A percentile compares a stretch with the other conserved stretches of the same genome.
Conservation (phyloP, 176 grass and related monocot species). For the Oryza brachyantha region DNA sequence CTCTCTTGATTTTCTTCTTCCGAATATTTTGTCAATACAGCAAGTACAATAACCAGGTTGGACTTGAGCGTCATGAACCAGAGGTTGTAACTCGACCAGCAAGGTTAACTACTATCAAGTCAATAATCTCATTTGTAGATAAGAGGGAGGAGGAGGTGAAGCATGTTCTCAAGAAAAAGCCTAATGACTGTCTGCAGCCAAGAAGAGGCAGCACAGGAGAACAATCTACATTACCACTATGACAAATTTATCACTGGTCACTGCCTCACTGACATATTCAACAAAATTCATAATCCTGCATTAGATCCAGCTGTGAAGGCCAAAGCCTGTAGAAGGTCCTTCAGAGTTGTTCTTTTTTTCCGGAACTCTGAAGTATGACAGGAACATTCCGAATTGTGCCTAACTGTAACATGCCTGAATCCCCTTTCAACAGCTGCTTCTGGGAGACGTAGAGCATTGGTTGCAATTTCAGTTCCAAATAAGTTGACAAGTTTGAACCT, state of each 20-base stretch:
- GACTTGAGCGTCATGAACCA: slow-evolving; percentile 27
- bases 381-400: neutral
- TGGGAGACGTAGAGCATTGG: neutral
- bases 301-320: too few species aligned
- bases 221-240: slow-evolving; percentile 24
- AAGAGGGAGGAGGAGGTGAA: slow-evolving; percentile 90
- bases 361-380: neutral
- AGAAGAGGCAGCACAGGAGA: slow-evolving; percentile 14
- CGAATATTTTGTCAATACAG: slow-evolving; percentile 64
- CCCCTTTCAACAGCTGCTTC: neutral
- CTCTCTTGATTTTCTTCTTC: slow-evolving; percentile 63
- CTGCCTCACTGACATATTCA: neutral
- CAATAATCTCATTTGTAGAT: slow-evolving; percentile 73
- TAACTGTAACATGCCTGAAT: neutral
- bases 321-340: too few species aligned
- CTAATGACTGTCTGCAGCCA: slow-evolving; percentile 43
- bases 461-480: neutral
- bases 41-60: slow-evolving; percentile 56
- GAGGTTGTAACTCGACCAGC: slow-evolving; percentile 43
- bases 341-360: neutral
- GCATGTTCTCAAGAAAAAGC: slow-evolving; percentile 66
- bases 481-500: neutral
- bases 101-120: slow-evolving; percentile 67
- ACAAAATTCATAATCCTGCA: neutral
- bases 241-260: neutral